These are phyloP conservation scores for Otatea glauca DNA, from an alignment of 176 grass and related monocot genomes.

Conservation along the genomic window DNA sequence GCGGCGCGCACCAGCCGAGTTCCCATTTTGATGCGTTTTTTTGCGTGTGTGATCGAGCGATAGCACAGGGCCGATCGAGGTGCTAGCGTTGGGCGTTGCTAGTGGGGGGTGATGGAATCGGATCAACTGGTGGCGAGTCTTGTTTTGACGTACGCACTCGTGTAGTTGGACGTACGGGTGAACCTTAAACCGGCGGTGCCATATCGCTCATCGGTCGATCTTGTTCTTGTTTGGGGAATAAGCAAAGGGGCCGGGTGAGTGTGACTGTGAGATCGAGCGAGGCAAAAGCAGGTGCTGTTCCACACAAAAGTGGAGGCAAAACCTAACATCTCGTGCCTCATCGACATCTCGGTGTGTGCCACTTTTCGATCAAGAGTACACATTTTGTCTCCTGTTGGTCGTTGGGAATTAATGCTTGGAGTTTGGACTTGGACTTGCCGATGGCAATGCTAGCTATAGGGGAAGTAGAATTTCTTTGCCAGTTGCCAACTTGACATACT, in stretches of 20 bases:
- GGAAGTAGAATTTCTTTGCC: neutral
- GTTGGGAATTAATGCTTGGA: neutral
- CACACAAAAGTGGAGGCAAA: neutral
- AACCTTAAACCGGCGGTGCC: neutral
- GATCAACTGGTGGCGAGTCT: neutral
- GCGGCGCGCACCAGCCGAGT: constrained; percentile 1
- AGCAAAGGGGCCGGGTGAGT: neutral
- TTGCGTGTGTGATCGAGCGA: neutral
- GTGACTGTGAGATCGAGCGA: neutral
- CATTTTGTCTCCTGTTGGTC: neutral
- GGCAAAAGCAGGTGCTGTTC: too few species aligned
- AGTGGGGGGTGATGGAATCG: neutral
- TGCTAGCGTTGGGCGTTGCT: neutral
- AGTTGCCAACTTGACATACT: neutral
- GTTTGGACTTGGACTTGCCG: neutral
- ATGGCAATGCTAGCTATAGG: neutral
- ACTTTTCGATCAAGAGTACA: neutral
- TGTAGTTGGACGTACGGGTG: neutral
- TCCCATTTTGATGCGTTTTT: neutral
- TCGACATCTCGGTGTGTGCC: neutral
- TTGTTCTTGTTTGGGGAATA: neutral
- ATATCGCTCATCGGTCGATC: neutral
- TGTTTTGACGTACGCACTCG: neutral
- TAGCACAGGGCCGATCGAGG: neutral
- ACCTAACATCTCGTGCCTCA: neutral